phyloP scores from a whole-genome alignment of 2,329 filamentous ascomycete species.

The Talaromyces sp. region DNA sequence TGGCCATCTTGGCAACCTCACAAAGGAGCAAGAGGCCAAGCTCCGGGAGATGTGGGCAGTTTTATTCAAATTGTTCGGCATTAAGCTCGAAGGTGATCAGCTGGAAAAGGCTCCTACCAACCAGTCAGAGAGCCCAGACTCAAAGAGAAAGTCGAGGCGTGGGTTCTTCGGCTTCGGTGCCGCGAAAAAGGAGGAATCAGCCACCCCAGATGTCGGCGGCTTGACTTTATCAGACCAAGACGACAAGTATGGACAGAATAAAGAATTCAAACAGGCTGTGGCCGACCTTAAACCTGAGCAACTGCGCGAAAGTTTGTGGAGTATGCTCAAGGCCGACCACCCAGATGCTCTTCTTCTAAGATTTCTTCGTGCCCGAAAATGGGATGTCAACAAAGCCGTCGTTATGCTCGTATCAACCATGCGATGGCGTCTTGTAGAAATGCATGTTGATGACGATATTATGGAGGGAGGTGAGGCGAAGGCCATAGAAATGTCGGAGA shows the following conservation, averaged over 20 bases:
- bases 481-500: conserved; percentile 60
- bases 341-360: conserved; percentile 80
- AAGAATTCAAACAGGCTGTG: conserved; percentile 79
- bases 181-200: conserved; percentile 48
- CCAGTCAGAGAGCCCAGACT: conserved; percentile 25
- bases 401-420: conserved; percentile 94
- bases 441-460: conserved; percentile 86
- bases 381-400: conserved; percentile 89
- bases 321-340: conserved; percentile 91
- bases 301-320: conserved; percentile 80
- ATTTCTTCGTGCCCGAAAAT: conserved; percentile 86
- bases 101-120: conserved; percentile 12
- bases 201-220: conserved; percentile 24
- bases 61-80: conserved; percentile 71
- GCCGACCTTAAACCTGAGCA: conserved; percentile 72
- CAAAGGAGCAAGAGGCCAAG: conserved; percentile 83
- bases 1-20: conserved; percentile 81
- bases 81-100: conserved; percentile 39
- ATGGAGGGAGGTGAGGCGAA: conserved; percentile 71
- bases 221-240: conserved; percentile 54
- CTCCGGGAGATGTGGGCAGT: conserved; percentile 81
- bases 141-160: conserved; percentile 70
- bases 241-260: conserved; percentile 90
- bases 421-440: conserved; percentile 79
- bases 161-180: conserved; percentile 64